phyloP scores from a whole-genome alignment of 2,329 filamentous ascomycete species.

The Curvularia hawaiiensis region DNA sequence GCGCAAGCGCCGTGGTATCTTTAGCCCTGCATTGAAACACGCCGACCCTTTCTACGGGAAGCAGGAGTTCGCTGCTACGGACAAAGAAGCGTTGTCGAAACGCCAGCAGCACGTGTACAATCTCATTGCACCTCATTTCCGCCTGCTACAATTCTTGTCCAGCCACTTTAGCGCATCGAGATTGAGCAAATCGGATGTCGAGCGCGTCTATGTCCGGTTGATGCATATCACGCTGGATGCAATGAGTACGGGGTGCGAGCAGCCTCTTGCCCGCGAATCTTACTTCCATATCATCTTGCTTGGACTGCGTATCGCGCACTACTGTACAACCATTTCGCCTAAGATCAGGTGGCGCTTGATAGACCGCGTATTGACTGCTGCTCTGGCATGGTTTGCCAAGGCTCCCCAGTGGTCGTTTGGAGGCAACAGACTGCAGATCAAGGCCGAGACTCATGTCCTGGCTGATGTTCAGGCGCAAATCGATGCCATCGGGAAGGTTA shows the following conservation, averaged over 20 bases:
- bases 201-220: conserved; percentile 80
- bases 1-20: conserved; percentile 77
- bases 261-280: conserved; percentile 90
- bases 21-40: conserved; percentile 74
- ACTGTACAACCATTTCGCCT: conserved; percentile 68
- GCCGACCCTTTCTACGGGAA: conserved; percentile 88
- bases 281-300: conserved; percentile 88
- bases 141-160: conserved; percentile 83
- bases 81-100: conserved; percentile 74
- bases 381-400: conserved; percentile 84
- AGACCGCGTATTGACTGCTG: conserved; percentile 85
- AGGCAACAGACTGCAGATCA: conserved; percentile 89
- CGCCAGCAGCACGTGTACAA: conserved; percentile 81
- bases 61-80: conserved; percentile 91
- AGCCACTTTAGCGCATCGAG: conserved; percentile 95
- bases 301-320: conserved; percentile 75
- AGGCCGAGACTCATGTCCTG: conserved; percentile 85
- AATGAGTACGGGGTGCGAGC: conserved; percentile 65
- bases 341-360: conserved; percentile 81
- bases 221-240: conserved; percentile 79
- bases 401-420: conserved; percentile 93
- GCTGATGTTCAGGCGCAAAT: conserved; percentile 74
- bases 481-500: conserved; percentile 66
- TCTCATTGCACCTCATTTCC: conserved; percentile 82
- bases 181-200: conserved; percentile 80